Evolutionary conservation across 345 rosid genomes (phyloP).

Genomic region (Ailanthus altissimus): DNA sequence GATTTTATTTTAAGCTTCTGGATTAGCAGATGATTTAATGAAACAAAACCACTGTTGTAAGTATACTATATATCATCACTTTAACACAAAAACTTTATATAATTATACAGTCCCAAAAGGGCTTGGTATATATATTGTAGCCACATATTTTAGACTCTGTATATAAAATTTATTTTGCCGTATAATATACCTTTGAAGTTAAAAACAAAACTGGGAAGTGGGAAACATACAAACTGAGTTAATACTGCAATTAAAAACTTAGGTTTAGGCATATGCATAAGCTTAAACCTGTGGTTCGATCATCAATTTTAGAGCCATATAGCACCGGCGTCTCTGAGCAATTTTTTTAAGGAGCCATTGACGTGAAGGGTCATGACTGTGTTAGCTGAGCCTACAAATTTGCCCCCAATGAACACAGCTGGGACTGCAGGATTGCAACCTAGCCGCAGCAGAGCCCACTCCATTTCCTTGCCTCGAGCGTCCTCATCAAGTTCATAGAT

Average conservation of each 20-base stretch:
- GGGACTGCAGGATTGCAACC: conserved; percentile 86
- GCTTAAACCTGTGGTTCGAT: not conserved
- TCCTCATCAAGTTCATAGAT: conserved; percentile 80
- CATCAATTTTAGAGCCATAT: conserved; percentile 51
- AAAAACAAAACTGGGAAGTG: not conserved
- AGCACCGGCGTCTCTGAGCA: conserved; percentile 89
- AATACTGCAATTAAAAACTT: not conserved
- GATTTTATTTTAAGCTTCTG: not conserved
- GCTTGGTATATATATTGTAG: not conserved
- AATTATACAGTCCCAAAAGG: not conserved
- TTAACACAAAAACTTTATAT: not conserved
- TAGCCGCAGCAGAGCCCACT: conserved; percentile 67
- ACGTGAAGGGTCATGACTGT: conserved; percentile 90
- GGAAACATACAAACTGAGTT: not conserved
- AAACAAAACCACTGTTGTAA: not conserved
- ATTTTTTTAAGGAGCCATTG: conserved; percentile 74
- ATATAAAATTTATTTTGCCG: not conserved
- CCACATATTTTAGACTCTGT: not conserved
- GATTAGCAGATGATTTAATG: not conserved
- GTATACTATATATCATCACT: not conserved
- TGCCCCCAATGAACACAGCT: conserved; percentile 87
- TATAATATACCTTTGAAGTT: not conserved
- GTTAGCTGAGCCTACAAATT: conserved; percentile 75
- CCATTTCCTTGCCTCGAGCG: conserved; percentile 67
- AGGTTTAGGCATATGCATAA: not conserved